Conservation (phyloP, 164 flowering plant genomes). For the Aristolochia fimbriata region DNA sequence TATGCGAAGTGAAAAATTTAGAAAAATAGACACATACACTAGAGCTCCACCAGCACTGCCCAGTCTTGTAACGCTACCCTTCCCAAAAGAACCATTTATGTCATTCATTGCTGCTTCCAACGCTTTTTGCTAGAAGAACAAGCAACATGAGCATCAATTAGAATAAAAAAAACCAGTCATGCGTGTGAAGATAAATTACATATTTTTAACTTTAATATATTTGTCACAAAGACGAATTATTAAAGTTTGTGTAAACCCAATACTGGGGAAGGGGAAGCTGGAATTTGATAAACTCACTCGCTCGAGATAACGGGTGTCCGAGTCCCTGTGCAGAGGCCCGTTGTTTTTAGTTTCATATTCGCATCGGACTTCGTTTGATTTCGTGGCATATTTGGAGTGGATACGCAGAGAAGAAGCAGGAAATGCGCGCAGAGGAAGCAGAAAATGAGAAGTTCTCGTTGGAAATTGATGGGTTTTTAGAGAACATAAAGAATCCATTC, state of each 20-base stretch:
- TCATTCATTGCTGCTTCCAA: constrained; percentile 95
- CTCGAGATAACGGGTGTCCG: constrained; percentile 53
- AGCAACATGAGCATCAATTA: not conserved
- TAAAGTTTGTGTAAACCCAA: too few species aligned
- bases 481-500: constrained; percentile 11
- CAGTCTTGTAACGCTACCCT: constrained; percentile 95
- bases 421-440: not conserved
- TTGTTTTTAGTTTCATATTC: constrained; percentile 37
- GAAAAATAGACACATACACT: constrained; percentile 45
- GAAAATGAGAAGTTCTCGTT: not conserved
- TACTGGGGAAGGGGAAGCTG: too few species aligned
- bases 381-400: not conserved
- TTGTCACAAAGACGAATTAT: not conserved
- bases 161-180: too few species aligned
- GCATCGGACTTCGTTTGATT: constrained; percentile 16
- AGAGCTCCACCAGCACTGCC: constrained; percentile 99
- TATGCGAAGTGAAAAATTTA: not conserved
- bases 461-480: not conserved
- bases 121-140: constrained; percentile 79
- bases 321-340: constrained; percentile 41
- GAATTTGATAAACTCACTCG: constrained; percentile 32
- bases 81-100: constrained; percentile 90
- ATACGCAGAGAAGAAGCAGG: constrained; percentile 9
- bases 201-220: not conserved
- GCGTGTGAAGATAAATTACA: not conserved